A percentile compares a stretch with the other conserved stretches of the same genome.
Conservation (phyloP, 208 protist species). For the Trypanosoma boissoni region DNA sequence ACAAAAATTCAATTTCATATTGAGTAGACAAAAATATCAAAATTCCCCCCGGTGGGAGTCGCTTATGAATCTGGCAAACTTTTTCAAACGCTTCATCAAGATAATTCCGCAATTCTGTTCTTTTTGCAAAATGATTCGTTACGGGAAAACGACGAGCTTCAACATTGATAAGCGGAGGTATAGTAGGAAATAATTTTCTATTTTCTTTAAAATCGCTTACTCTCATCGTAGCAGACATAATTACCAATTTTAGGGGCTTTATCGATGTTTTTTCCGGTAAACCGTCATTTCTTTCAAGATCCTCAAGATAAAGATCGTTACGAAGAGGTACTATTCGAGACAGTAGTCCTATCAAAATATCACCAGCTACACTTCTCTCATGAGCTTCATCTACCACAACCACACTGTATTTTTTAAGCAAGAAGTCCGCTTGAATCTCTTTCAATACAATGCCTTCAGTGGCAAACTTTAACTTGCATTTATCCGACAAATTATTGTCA, state of each 20-base stretch:
- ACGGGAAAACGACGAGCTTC: constrained; percentile 96
- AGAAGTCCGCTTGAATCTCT: constrained; percentile 96
- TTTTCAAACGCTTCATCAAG: constrained; percentile 94
- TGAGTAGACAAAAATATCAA: constrained; percentile 98
- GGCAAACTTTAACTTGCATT: constrained; percentile 96
- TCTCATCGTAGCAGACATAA: constrained; percentile 94
- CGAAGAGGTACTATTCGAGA: constrained; percentile 97
- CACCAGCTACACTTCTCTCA: constrained; percentile 90
- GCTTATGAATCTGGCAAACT: constrained; percentile 96
- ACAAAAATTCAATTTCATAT: constrained; percentile 93
- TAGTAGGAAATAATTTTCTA: constrained; percentile 90
- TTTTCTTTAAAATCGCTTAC: constrained; percentile 95
- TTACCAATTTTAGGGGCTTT: constrained; percentile 87
- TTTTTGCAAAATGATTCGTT: constrained; percentile 95
- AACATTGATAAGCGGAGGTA: constrained; percentile 94
- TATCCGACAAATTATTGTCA: constrained; percentile 93
- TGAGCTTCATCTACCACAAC: constrained; percentile 99
- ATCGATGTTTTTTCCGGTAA: constrained; percentile 48
- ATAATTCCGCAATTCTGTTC: constrained; percentile 94
- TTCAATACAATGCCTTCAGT: constrained; percentile 99
- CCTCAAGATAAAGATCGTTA: constrained; percentile 82
- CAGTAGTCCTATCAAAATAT: constrained; percentile 98
- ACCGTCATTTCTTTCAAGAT: constrained; percentile 49
- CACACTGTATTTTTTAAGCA: constrained; percentile 94
- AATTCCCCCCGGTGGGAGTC: constrained; percentile 96